Conservation (phyloP, 2,329 filamentous ascomycete genomes). For the Zymoseptoria brevis region DNA sequence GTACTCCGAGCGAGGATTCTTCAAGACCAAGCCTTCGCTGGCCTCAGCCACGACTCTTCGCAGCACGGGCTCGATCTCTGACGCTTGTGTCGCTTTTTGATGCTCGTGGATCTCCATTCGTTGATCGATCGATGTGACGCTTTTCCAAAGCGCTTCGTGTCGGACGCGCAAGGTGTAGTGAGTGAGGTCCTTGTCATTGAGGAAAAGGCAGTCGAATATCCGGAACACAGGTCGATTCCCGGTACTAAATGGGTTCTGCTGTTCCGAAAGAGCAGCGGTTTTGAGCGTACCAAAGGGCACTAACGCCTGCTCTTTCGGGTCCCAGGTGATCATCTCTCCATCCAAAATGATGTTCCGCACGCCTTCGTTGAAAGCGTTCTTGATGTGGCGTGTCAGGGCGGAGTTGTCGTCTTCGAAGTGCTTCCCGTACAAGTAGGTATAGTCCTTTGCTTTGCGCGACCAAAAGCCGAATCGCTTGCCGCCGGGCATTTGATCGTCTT, state of each 20-base stretch:
- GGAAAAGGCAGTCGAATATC: constrained; percentile 83
- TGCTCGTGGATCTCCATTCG: constrained; percentile 78
- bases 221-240: constrained; percentile 70
- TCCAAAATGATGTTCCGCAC: constrained; percentile 87
- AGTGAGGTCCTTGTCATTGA: constrained; percentile 75
- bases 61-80: constrained; percentile 70
- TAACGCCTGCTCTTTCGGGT: constrained; percentile 73
- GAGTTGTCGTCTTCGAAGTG: constrained; percentile 66
- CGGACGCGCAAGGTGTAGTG: constrained; percentile 77
- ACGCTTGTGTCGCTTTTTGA: constrained; percentile 55
- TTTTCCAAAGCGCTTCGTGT: constrained; percentile 62
- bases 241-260: constrained; percentile 59
- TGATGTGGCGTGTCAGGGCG: constrained; percentile 71
- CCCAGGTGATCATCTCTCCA: constrained; percentile 98
- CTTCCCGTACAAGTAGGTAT: constrained; percentile 85
- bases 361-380: constrained; percentile 64
- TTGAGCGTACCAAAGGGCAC: constrained; percentile 90
- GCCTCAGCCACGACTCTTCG: constrained; percentile 77
- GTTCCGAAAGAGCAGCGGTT: constrained; percentile 73
- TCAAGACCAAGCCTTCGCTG: constrained; percentile 84
- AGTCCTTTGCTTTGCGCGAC: constrained; percentile 94
- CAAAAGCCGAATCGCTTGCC: constrained; percentile 76
- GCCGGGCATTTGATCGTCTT: constrained; percentile 59
- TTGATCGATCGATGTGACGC: constrained; percentile 61
- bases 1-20: constrained; percentile 85